Evolutionary conservation across 2,329 filamentous ascomycete genomes (phyloP), one percentile per base, ranked within the genome.

Genomic region (Podosphaera leucotricha): DNA sequence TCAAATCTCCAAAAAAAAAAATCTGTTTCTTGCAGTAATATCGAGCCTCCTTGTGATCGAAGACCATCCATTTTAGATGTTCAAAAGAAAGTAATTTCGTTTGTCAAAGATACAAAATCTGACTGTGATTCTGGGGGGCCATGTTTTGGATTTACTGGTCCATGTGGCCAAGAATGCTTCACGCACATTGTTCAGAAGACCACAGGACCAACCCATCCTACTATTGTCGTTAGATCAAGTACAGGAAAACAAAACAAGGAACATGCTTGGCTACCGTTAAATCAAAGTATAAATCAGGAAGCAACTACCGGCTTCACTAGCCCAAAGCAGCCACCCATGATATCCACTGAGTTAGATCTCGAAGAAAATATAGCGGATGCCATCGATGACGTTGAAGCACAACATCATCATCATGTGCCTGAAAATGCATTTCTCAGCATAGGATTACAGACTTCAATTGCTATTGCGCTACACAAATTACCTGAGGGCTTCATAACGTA

Each of bases 401-500:
- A 57, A 43, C 84, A 94, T 56, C 87, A 98, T 56, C 87, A 98
- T 60, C 90, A 98, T 59, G 87, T 95, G 2, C 83, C 87, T 0
- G 77, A 82, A 48, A 95, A 95, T 55, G 84, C 83, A 5, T 98
- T 94, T 59, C 67, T 95, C 49, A 82, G 82, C 43, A 90, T 95
- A 47, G 86, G 90, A n/a, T 71, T 98, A 0, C 90, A 98, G 60
- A 95, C 90, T 0, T 87, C 83, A 15, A 77, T 94, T 43, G 90
- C 90, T 5, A 95, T 98, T 49, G 85, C 87, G 6, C 66, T 98
- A 1, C 90, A 98, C 65, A 98, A 98, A 59, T 79, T 95, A 30
- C 90, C 90, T 1, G 90, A 79, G 55, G 75, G 75, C 19, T 80
- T 80, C 58, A 78, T 98, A 53, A 95, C 87, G 1, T 98, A 92